phyloP scores from a whole-genome alignment of 331 rosid genomes.

The Stylosanthes scabra region DNA sequence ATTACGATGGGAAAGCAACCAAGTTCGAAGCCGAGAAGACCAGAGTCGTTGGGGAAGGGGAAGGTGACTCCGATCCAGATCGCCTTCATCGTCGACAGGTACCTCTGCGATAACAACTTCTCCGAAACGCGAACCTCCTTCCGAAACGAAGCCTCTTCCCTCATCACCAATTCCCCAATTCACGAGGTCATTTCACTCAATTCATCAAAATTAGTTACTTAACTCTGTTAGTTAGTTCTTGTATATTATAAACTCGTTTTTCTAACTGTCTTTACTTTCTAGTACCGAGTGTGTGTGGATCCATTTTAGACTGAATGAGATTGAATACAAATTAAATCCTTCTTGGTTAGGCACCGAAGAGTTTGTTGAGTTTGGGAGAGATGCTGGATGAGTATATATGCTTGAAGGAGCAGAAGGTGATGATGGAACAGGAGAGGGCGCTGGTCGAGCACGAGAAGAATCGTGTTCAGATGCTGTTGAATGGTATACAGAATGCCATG shows the following conservation, averaged over 20 bases:
- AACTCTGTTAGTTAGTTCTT: background rate
- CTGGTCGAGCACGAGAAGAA: slow-evolving; percentile 70
- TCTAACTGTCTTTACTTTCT: no score
- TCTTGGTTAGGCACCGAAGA: slow-evolving; percentile 64
- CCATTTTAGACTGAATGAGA: no score
- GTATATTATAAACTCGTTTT: background rate
- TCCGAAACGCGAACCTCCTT: slow-evolving; percentile 60
- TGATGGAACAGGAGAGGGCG: slow-evolving; percentile 64
- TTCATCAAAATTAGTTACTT: no score
- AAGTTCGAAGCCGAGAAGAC: slow-evolving; percentile 40
- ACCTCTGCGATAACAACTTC: slow-evolving; percentile 68
- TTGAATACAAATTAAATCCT: background rate
- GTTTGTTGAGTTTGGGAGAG: slow-evolving; percentile 61
- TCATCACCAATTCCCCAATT: slow-evolving; percentile 64
- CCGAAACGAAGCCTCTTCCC: slow-evolving; percentile 72
- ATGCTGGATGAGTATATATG: slow-evolving; percentile 75
- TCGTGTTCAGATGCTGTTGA: slow-evolving; percentile 63
- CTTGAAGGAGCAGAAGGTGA: slow-evolving; percentile 78
- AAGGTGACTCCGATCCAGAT: slow-evolving; percentile 72
- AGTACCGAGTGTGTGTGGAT: no score
- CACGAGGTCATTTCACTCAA: slow-evolving; percentile 49
- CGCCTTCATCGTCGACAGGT: slow-evolving; percentile 87
- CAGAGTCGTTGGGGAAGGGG: slow-evolving; percentile 54
- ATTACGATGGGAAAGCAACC: slow-evolving; percentile 67
- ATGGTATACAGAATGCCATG: slow-evolving; percentile 68